Base-by-base conservation (phyloP, 2,329 filamentous ascomycete species). In the Clathrospora elynae region DNA sequence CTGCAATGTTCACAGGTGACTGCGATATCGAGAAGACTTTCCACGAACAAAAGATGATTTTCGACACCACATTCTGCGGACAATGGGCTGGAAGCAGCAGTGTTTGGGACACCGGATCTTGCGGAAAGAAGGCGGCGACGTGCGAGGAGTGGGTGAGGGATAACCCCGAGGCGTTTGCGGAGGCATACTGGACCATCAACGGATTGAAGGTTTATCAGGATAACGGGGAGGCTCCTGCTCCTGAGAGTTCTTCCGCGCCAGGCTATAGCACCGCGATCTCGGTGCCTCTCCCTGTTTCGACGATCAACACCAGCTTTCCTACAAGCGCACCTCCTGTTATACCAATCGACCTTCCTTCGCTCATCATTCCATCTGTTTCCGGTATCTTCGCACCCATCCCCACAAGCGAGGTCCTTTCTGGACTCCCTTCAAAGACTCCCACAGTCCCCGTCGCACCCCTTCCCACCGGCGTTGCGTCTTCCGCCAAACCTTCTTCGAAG, bases 21-120 rank as follows among this genome's bases (percentile, higher is more conserved):
- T 96, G 92, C 71, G 74, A 91, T 57, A 86, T 95, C 52, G 75
- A 84, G 47, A 53, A 71, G 1, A 79, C 85, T 68, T 95, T 96
- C 74, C 74, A 74, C 46, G 71, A 86, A 46, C 80, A 95, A 73
- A 81, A 85, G 57, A 83, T 96, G 51, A 81, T 92, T 51, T 85
- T 93, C 69, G 83, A 92, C 71, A 93, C 85, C 1, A 87, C 87
- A 5, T 89, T 95, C 68, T 96, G 91, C 70, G 91, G 91, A 13
- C 82, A 86, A 62, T 96, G 90, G 90, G 90, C 90, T 6, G 57
- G 57, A n/a, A 43, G 26, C 2, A 88, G 88, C 16, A 66, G 74
- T 28, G 82, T 84, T 22, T 95, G 87, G 85, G 60, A 62, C 34
- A 61, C 67, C 20, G 77, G 84, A 46, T 77, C 79, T 29, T 91